Evolutionary conservation across 2,329 filamentous ascomycete species (phyloP).

Genomic region (Paracoccidioides brasiliensis): DNA sequence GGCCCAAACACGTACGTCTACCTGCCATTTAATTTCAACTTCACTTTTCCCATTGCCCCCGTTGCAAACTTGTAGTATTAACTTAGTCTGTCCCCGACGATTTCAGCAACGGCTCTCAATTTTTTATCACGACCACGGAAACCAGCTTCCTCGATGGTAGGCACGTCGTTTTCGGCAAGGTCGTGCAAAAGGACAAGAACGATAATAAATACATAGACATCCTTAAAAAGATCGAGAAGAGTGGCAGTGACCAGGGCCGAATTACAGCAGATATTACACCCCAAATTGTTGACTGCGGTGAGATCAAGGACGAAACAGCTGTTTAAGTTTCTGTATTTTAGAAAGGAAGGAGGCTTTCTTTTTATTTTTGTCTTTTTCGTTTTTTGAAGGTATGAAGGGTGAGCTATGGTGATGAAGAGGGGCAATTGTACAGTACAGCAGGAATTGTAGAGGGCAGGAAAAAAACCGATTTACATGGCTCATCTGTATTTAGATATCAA

Average conservation of each 20-base stretch:
- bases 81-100: constrained; percentile 5
- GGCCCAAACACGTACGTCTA: constrained; percentile 69
- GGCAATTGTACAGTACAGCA: too few species aligned
- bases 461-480: too few species aligned
- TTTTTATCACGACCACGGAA: constrained; percentile 58
- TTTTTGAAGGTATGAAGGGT: too few species aligned
- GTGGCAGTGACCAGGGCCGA: constrained; percentile 41
- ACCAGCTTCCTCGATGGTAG: constrained; percentile 55
- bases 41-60: neutral
- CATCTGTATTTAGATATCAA: too few species aligned
- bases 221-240: constrained; percentile 47
- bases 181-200: constrained; percentile 33
- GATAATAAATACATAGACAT: constrained; percentile 35
- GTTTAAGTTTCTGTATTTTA: too few species aligned
- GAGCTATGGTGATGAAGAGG: neutral
- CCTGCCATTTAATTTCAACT: neutral
- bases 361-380: neutral
- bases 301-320: constrained; percentile 22
- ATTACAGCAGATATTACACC: constrained; percentile 42
- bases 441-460: too few species aligned
- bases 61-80: neutral
- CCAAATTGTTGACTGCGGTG: constrained; percentile 41
- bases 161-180: constrained; percentile 57
- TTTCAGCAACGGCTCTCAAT: constrained; percentile 54
- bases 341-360: constrained; percentile 4